Evolutionary conservation across 768 basidiomycete species (phyloP).

Genomic region (Xerocomus potaroensis): DNA sequence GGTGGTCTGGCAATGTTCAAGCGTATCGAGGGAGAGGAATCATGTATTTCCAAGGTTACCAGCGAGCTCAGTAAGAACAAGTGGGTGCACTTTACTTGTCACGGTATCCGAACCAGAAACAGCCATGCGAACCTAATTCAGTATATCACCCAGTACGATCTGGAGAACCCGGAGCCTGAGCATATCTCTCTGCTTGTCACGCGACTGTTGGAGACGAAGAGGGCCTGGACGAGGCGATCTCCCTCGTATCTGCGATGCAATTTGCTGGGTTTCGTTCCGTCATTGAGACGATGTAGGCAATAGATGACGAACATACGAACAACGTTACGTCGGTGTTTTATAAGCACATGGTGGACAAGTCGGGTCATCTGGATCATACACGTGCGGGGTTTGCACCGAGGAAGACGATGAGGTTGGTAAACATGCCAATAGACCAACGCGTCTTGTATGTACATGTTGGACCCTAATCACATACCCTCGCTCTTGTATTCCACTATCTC

Average conservation of each 20-base stretch:
- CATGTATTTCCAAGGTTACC: background rate
- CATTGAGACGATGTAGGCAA: background rate
- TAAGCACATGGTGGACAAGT: background rate
- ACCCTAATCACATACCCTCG: background rate
- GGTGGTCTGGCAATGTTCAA: background rate
- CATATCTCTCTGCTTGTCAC: background rate
- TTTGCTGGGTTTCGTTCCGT: background rate
- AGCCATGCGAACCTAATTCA: background rate
- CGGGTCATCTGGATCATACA: background rate
- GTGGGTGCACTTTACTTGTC: background rate
- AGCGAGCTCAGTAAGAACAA: background rate
- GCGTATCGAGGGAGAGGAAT: background rate
- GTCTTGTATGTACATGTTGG: background rate
- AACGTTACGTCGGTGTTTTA: background rate
- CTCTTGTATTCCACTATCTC: too few relatives aligned
- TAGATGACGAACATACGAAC: background rate
- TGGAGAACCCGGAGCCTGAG: background rate
- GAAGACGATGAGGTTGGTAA: background rate
- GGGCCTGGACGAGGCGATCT: background rate
- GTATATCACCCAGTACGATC: background rate
- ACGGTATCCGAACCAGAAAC: too few relatives aligned
- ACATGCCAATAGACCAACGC: background rate
- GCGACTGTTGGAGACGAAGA: background rate
- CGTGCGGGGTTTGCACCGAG: background rate
- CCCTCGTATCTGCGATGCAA: background rate